Percentiles rank a stretch among this genome's conserved stretches.
Evolutionary conservation across 306 rosid genomes (phyloP).

Genomic region (Delonix regia): DNA sequence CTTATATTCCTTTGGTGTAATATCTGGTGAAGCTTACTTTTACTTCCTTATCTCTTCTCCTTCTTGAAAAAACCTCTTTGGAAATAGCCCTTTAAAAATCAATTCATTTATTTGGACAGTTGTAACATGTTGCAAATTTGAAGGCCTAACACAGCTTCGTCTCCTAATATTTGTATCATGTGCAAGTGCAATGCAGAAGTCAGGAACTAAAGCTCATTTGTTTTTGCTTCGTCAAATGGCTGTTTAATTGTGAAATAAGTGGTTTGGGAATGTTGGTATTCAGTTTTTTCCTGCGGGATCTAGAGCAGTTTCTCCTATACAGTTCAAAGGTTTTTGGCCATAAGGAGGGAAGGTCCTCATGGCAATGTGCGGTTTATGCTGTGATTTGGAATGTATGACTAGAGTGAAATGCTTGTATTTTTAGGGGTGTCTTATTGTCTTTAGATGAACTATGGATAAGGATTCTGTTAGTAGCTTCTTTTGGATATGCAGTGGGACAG

Average conservation of each 20-base stretch:
- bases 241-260: neutral
- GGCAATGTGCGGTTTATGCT: no score
- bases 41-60: neutral
- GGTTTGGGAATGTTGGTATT: neutral
- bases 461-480: no score
- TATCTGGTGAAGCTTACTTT: neutral
- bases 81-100: neutral
- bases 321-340: no score
- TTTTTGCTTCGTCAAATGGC: neutral
- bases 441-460: no score
- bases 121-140: neutral
- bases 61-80: neutral
- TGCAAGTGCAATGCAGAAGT: neutral
- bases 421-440: no score
- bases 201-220: neutral
- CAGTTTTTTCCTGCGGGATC: no score
- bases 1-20: neutral
- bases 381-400: no score
- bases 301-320: no score
- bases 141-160: no score
- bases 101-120: neutral
- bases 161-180: neutral
- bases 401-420: no score
- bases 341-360: no score
- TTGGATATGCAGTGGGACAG: no score